Base-by-base conservation (phyloP, 2,329 filamentous ascomycete species). In the Paraconiothyrium sp. region DNA sequence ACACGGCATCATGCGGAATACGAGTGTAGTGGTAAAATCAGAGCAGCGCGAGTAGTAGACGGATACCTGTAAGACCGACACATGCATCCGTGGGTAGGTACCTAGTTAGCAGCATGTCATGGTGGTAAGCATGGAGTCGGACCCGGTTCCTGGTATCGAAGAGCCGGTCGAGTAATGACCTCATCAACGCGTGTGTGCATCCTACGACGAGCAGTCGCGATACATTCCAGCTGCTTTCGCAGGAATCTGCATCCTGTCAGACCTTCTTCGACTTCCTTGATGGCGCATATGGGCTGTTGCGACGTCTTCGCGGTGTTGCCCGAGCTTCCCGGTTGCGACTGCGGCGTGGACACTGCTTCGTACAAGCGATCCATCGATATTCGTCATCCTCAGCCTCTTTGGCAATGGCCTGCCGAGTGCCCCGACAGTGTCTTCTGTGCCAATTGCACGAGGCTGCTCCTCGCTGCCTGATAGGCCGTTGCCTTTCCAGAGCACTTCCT, bases 1-100 rank as follows among this genome's bases (percentile, higher is more conserved):
- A 9, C 24, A 54, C n/a, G 51, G 51, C 20, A 54, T 54, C 30
- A 8, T 54, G 24, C 32, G 39, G 11, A 44, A 54, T 14, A 54
- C 51, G 14, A 32, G 14, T 7, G 51, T 54, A 14, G 51, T 54
- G 7, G 32, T 54, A 37, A 52, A 5, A 20, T 41, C 34, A 1
- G 49, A 52, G 30, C n/a, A 41, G 20, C 49, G 49, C 3, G 32
- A 13, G 11, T 52, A 30, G 24, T 7, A 20, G 34, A 27, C 20
- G 41, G 22, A 44, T 2, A 44, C n/a, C 3, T n/a, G n/a, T n/a
- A 11, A 22, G 27, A 30, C 27, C 4, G 27, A 6, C 27, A 30
- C 27, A 2, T 30, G 27, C 6, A 30, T 6, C 27, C 6, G 2
- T 10, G 41, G 9, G n/a, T 5, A 6, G 5, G 41, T 44, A 44